These are phyloP conservation scores for Stagonosporopsis vannaccii DNA, from an alignment of 2,329 filamentous ascomycete genomes.

Conservation along the genomic window DNA sequence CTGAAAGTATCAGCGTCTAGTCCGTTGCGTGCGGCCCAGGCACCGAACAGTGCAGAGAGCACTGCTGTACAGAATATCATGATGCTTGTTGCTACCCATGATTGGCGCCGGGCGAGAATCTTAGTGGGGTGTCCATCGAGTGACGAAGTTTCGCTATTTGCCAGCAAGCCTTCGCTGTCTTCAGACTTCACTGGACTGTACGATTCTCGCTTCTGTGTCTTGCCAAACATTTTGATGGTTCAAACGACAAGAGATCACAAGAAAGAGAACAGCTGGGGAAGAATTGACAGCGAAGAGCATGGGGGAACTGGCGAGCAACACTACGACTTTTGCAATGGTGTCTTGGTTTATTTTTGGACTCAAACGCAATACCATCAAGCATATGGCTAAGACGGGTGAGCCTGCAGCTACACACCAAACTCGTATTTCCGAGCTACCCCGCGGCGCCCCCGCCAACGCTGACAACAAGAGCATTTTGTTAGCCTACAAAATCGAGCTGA, in stretches of 20 bases:
- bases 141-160: slow-evolving; percentile 21
- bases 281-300: not conserved
- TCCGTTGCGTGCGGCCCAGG: slow-evolving; percentile 23
- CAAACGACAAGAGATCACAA: not conserved
- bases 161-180: slow-evolving; percentile 31
- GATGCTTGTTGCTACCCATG: slow-evolving; percentile 25
- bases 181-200: slow-evolving; percentile 21
- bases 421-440: slow-evolving; percentile 24
- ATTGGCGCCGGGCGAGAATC: slow-evolving; percentile 11
- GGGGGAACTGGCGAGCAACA: not conserved
- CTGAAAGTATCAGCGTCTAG: slow-evolving; percentile 36
- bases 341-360: slow-evolving; percentile 12
- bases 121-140: slow-evolving; percentile 12
- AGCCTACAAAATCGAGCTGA: slow-evolving; percentile 15
- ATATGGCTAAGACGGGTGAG: slow-evolving; percentile 9
- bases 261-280: not conserved
- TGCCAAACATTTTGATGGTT: slow-evolving; percentile 24
- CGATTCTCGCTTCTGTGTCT: slow-evolving; percentile 26
- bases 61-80: slow-evolving; percentile 27
- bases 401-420: slow-evolving; percentile 16
- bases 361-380: not conserved
- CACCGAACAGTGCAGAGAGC: slow-evolving; percentile 32
- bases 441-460: slow-evolving; percentile 31
- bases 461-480: slow-evolving; percentile 9
- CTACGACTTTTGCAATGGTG: slow-evolving; percentile 1